phyloP scores from a whole-genome alignment of 2,329 filamentous ascomycete species.

The Aspergillus alliaceus region DNA sequence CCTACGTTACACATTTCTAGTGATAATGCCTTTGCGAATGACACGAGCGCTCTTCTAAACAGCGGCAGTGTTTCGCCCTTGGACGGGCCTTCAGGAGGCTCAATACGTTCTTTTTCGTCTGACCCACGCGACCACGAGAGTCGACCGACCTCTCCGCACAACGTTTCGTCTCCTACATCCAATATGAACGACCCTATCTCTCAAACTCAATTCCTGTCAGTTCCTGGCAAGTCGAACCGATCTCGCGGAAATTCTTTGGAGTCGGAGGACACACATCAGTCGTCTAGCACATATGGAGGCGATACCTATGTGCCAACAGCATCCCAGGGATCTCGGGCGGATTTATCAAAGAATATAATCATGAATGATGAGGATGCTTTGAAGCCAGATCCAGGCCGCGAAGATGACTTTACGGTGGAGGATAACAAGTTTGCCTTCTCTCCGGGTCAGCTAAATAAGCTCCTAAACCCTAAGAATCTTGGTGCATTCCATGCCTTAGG shows the following conservation, averaged over 20 bases:
- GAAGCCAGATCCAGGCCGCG: conserved; percentile 68
- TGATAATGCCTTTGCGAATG: conserved; percentile 31
- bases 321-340: conserved; percentile 44
- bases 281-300: conserved; percentile 54
- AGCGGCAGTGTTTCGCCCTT: conserved; percentile 41
- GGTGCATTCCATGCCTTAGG: conserved; percentile 74
- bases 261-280: conserved; percentile 57
- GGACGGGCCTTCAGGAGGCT: conserved; percentile 53
- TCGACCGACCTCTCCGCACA: conserved; percentile 66
- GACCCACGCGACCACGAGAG: conserved; percentile 57
- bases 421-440: conserved; percentile 72
- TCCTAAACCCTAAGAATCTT: conserved; percentile 77
- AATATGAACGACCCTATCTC: conserved; percentile 51
- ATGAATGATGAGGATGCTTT: conserved; percentile 64
- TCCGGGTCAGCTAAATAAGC: conserved; percentile 71
- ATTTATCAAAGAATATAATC: conserved; percentile 48
- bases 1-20: conserved; percentile 40
- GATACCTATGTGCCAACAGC: conserved; percentile 53
- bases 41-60: conserved; percentile 30
- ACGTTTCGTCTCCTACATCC: conserved; percentile 63
- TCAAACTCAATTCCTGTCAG: conserved; percentile 60
- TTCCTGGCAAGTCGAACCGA: conserved; percentile 62
- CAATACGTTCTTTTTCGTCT: conserved; percentile 56
- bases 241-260: conserved; percentile 66
- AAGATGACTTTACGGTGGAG: conserved; percentile 66